Percentiles rank a stretch among this genome's conserved stretches.
phyloP scores from a whole-genome alignment of 441 rosid species.

The Isatis lusitanica region DNA sequence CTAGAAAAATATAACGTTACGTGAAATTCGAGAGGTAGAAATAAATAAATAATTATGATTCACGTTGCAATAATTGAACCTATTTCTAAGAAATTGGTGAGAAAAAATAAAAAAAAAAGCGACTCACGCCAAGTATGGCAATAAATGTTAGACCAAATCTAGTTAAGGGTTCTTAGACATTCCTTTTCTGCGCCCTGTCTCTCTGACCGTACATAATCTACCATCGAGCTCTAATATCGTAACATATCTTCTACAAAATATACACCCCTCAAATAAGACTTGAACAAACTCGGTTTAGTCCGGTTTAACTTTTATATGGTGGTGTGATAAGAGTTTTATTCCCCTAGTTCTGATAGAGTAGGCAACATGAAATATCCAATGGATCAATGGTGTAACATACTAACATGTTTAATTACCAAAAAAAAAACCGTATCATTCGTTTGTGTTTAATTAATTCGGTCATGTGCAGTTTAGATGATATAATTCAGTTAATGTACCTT shows the following conservation, averaged over 20 bases:
- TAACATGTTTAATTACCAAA: neutral
- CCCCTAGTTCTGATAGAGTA: neutral
- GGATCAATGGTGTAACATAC: neutral
- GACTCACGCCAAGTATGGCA: conserved; percentile 28
- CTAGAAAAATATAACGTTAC: neutral
- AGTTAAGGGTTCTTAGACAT: conserved; percentile 35
- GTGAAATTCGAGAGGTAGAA: neutral
- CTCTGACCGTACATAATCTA: conserved; percentile 10
- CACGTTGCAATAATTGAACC: conserved; percentile 26
- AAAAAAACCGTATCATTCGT: neutral
- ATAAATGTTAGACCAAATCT: conserved; percentile 40
- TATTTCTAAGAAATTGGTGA: conserved; percentile 5
- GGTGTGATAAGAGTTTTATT: neutral
- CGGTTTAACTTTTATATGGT: neutral
- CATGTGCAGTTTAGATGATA: neutral
- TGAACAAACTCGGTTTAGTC: conserved; percentile 6
- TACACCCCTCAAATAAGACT: neutral
- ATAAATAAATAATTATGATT: neutral
- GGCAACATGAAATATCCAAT: neutral
- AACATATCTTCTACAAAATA: neutral
- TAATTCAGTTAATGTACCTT: conserved; percentile 50
- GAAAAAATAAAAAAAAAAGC: neutral
- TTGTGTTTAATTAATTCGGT: neutral
- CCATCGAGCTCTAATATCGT: conserved; percentile 7
- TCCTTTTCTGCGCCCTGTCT: conserved; percentile 29